Base-by-base conservation (phyloP, 306 rosid species). In the Senna siamea region DNA sequence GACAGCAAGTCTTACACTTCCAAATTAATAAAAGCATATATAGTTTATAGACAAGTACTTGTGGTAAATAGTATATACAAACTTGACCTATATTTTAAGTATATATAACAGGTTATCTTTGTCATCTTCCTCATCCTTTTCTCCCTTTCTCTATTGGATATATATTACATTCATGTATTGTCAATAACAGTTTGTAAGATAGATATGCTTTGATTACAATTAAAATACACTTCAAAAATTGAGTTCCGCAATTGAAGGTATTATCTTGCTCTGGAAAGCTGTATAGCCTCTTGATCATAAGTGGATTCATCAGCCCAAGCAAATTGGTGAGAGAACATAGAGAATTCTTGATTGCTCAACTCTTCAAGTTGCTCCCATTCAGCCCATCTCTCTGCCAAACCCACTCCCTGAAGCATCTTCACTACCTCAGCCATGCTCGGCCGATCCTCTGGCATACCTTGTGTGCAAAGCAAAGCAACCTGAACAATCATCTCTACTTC, bases 381-480 rank as follows among this genome's bases (percentile, higher is more conserved):
- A 0, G 85, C 89, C 93, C 93, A 88, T 79, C 89, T 82, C 78
- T 88, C 84, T n/a, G 84, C 86, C 57, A 88, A 66, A 18, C 79
- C 87, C 37, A 69, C 89, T 50, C 87, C 90, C 50, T 58, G 74
- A 65, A 88, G 81, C 80, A 88, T 59, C 60, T 61, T 50, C 38
- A 86, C 80, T 18, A 88, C 89, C 56, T 88, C 69, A 1, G 83
- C 60, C 93, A 88, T 88, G 18, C 59, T 82, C 5, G 90, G 93
- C n/a, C 93, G 87, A 12, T 69, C 85, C 83, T 86, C 87, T 0
- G 93, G 93, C 44, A 78, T 71, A n/a, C 83, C 66, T 17, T 86
- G 93, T 10, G 90, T 80, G 80, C 93, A 88, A 9, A 88, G 90
- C 61, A 88, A 44, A 15, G 93, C 93, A 18, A 88, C 90, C 58